Percentiles rank a stretch among this genome's conserved stretches.
Evolutionary conservation across 2,329 filamentous ascomycete genomes (phyloP).

Genomic region (Laburnicola sp.): DNA sequence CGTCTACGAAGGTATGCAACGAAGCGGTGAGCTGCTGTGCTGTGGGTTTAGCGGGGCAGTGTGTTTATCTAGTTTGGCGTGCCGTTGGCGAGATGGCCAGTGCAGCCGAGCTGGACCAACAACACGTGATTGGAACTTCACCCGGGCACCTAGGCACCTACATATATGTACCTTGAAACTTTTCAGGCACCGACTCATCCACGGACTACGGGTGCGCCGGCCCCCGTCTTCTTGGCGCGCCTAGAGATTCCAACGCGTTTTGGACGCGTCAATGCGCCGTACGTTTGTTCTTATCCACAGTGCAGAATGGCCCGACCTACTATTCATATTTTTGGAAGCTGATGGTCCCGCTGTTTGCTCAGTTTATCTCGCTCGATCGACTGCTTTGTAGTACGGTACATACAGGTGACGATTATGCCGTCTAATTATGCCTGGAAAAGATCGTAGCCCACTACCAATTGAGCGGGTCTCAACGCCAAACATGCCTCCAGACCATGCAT

Average conservation of each 20-base stretch:
- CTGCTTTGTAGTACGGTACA: neutral
- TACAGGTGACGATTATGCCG: neutral
- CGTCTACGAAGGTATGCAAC: conserved; percentile 3
- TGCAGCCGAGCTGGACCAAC: neutral
- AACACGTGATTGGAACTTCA: neutral
- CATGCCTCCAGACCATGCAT: neutral
- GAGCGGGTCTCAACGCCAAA: conserved; percentile 4
- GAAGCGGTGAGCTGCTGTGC: conserved; percentile 14
- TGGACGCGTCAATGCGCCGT: neutral
- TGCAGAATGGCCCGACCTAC: no score
- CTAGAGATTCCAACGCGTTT: neutral
- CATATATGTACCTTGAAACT: neutral
- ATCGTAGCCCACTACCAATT: neutral
- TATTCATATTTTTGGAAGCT: no score
- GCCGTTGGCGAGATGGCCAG: conserved; percentile 1
- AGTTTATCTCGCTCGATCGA: neutral
- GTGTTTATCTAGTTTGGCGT: conserved; percentile 8
- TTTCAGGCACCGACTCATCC: no score
- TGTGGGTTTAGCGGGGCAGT: conserved; percentile 10
- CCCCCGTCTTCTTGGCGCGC: neutral
- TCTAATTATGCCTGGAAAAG: neutral
- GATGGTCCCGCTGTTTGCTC: neutral
- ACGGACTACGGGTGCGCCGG: no score
- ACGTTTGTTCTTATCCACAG: neutral
- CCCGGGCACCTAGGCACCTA: neutral